phyloP scores from a whole-genome alignment of 805 yeast species.

The Metschnikowia anglica region DNA sequence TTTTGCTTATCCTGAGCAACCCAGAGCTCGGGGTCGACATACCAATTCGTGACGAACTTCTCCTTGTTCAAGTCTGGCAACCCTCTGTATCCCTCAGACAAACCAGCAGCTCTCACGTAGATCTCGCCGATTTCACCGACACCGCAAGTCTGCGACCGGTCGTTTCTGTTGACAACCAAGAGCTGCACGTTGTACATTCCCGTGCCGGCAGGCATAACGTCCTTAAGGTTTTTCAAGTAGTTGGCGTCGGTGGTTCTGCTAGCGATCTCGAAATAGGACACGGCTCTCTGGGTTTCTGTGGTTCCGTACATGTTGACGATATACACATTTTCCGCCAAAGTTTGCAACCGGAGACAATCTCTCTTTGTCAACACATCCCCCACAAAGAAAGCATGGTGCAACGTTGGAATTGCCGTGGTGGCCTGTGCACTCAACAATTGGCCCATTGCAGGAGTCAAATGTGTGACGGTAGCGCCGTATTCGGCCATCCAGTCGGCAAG shows the following conservation, averaged over 20 bases:
- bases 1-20: conserved; percentile 48
- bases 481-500: conserved; percentile 96
- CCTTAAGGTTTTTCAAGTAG: conserved; percentile 82
- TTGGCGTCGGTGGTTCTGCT: conserved; percentile 65
- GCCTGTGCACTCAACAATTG: conserved; percentile 96
- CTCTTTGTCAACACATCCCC: conserved; percentile 97
- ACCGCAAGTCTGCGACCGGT: conserved; percentile 89
- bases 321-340: conserved; percentile 82
- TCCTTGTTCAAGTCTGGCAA: conserved; percentile 84
- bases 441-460: conserved; percentile 99
- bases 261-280: conserved; percentile 87
- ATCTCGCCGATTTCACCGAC: conserved; percentile 99
- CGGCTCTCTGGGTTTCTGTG: conserved; percentile 98
- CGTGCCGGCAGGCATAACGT: conserved; percentile 96
- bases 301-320: conserved; percentile 99
- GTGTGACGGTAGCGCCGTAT: conserved; percentile 92
- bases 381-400: conserved; percentile 96
- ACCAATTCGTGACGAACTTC: conserved; percentile 93
- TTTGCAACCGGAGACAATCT: conserved; percentile 90
- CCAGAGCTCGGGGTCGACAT: conserved; percentile 67
- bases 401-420: conserved; percentile 72
- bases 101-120: conserved; percentile 96
- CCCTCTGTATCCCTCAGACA: conserved; percentile 94
- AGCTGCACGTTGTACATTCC: conserved; percentile 97
- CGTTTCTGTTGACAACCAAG: conserved; percentile 88